phyloP scores from a whole-genome alignment of 352 stramenopile genomes.

The Globisporangium yorkense region DNA sequence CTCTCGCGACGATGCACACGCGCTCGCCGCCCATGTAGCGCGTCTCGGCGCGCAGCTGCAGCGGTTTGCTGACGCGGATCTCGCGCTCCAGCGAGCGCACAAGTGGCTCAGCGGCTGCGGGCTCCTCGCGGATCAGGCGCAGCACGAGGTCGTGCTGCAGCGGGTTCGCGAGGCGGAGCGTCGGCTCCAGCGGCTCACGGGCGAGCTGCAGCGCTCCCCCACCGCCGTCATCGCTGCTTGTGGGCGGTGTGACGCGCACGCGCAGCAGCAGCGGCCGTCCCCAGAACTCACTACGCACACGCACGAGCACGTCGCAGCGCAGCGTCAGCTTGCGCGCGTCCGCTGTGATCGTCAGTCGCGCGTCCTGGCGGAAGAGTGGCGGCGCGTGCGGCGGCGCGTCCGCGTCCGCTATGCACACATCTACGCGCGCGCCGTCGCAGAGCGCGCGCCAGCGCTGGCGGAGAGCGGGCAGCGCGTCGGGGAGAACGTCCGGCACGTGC shows the following conservation, averaged over 20 bases:
- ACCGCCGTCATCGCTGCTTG: neutral
- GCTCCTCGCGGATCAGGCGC: constrained; percentile 41
- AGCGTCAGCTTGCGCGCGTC: constrained; percentile 20
- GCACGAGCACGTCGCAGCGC: constrained; percentile 45
- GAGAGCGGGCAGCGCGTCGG: constrained; percentile 5
- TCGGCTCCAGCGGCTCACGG: constrained; percentile 1
- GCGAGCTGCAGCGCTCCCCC: neutral
- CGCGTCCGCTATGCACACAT: constrained; percentile 41
- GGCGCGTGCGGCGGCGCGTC: constrained; percentile 6
- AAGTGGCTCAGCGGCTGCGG: constrained; percentile 25
- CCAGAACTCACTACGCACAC: constrained; percentile 59
- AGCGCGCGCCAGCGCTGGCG: constrained; percentile 31
- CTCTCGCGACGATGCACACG: constrained; percentile 44
- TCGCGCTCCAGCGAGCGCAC: constrained; percentile 44
- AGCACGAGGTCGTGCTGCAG: constrained; percentile 31
- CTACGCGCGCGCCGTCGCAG: constrained; percentile 41
- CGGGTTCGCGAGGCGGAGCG: constrained; percentile 26
- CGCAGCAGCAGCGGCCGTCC: constrained; percentile 42
- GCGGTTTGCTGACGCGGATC: constrained; percentile 13
- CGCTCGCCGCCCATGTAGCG: constrained; percentile 26
- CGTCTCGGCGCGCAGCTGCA: constrained; percentile 23
- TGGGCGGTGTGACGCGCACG: constrained; percentile 38
- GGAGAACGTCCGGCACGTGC: constrained; percentile 7
- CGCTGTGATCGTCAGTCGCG: constrained; percentile 31
- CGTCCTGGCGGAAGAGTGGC: constrained; percentile 60